Conservation (phyloP, 164 flowering plant genomes). For the Aristolochia fimbriata region DNA sequence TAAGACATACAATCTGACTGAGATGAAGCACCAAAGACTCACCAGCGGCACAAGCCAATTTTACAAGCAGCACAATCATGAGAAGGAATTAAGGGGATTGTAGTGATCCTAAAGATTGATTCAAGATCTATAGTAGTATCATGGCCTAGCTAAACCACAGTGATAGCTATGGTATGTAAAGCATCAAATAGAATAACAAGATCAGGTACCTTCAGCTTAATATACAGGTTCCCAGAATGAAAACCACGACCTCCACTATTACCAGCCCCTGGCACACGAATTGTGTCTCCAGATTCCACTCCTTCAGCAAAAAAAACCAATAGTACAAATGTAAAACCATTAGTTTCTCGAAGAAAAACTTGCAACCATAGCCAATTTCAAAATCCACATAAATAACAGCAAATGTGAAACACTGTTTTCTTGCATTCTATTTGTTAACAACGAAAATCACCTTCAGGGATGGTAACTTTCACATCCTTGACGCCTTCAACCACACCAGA, state of each 20-base stretch:
- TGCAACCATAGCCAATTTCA: no score
- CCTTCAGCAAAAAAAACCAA: slow-evolving; percentile 28
- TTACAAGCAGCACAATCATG: no score
- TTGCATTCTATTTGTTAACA: neutral
- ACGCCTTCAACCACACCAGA: slow-evolving; percentile 63
- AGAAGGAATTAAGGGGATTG: no score
- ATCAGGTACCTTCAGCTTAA: slow-evolving; percentile 52
- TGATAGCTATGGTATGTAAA: neutral
- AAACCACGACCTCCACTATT: slow-evolving; percentile 50
- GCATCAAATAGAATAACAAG: neutral
- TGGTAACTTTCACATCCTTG: slow-evolving; percentile 53
- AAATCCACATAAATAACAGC: no score
- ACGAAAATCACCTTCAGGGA: slow-evolving; percentile 69
- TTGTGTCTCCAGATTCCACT: slow-evolving; percentile 78
- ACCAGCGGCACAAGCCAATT: no score
- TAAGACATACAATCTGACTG: no score
- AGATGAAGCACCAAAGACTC: no score
- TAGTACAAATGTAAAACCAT: no score
- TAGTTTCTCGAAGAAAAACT: no score
- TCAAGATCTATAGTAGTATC: neutral
- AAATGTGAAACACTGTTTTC: neutral
- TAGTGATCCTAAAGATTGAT: no score
- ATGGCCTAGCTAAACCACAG: neutral
- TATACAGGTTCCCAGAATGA: slow-evolving; percentile 50
- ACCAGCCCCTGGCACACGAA: slow-evolving; percentile 73